A percentile compares a stretch with the other conserved stretches of the same genome.
These are phyloP conservation scores for Tuber microsphaerosporum DNA, from an alignment of 495 filamentous ascomycete species.

Conservation along the genomic window DNA sequence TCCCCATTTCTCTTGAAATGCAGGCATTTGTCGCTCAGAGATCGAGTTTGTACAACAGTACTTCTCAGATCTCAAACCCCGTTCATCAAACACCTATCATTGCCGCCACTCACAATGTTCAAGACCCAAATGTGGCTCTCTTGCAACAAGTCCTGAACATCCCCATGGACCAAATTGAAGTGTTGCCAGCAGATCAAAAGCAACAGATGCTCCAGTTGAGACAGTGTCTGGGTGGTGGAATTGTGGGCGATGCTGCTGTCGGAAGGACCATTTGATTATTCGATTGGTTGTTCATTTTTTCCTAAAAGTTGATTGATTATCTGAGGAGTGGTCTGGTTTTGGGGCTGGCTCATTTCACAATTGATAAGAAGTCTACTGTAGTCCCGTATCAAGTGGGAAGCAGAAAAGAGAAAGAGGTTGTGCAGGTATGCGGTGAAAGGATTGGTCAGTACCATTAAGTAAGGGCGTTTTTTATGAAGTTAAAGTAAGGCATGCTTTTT, in stretches of 20 bases:
- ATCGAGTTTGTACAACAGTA: background rate
- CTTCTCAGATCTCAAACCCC: background rate
- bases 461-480: background rate
- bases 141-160: constrained; percentile 39
- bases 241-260: background rate
- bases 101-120: background rate
- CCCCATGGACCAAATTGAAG: constrained; percentile 36
- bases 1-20: background rate
- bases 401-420: background rate
- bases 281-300: background rate
- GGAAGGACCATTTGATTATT: background rate
- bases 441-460: background rate
- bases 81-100: background rate
- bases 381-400: background rate
- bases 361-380: constrained; percentile 2
- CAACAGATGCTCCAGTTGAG: constrained; percentile 37
- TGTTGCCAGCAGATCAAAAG: constrained; percentile 35
- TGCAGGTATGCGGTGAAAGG: background rate
- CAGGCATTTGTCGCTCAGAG: background rate
- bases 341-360: background rate
- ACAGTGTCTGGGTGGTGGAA: constrained; percentile 18
- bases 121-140: constrained; percentile 19
- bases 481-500: background rate
- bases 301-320: background rate
- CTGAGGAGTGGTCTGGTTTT: background rate